A percentile compares a stretch with the other conserved stretches of the same genome.
Conservation (phyloP, 2,329 filamentous ascomycete species). For the Arachnopeziza araneosa region DNA sequence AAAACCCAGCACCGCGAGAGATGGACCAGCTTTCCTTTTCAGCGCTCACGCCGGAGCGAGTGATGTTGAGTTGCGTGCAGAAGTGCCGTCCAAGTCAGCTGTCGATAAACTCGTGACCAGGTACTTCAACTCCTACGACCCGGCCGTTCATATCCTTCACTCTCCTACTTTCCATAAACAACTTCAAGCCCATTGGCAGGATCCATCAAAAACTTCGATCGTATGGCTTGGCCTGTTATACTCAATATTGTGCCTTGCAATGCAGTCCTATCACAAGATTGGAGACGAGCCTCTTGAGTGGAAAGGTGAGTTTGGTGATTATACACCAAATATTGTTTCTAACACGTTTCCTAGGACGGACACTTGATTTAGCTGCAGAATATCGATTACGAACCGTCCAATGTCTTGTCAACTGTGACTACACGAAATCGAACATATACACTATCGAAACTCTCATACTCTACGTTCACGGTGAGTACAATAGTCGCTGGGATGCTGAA, state of each 20-base stretch:
- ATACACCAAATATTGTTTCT: not conserved
- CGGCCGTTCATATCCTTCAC: conserved; percentile 69
- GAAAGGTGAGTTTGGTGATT: conserved; percentile 47
- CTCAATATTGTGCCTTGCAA: conserved; percentile 68
- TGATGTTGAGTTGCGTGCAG: conserved; percentile 70
- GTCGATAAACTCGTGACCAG: conserved; percentile 81
- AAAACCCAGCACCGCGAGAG: conserved; percentile 53
- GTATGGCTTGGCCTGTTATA: conserved; percentile 78
- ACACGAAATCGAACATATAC: conserved; percentile 67
- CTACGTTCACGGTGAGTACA: conserved; percentile 71
- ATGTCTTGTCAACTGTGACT: conserved; percentile 70
- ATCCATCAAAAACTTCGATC: conserved; percentile 64
- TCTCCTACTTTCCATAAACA: conserved; percentile 79
- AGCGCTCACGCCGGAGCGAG: conserved; percentile 64
- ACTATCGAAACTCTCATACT: conserved; percentile 75
- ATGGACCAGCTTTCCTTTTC: conserved; percentile 73
- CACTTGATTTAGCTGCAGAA: conserved; percentile 53
- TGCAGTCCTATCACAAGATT: conserved; percentile 74
- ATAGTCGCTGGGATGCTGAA: conserved; percentile 68
- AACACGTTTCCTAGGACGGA: conserved; percentile 28
- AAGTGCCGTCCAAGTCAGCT: conserved; percentile 73
- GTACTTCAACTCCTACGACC: conserved; percentile 81
- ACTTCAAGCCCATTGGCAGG: conserved; percentile 60
- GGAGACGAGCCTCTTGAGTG: conserved; percentile 77
- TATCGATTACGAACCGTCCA: conserved; percentile 72